Base-by-base conservation (phyloP, 106 monocot genomes). In the Platanthera zijinensis region DNA sequence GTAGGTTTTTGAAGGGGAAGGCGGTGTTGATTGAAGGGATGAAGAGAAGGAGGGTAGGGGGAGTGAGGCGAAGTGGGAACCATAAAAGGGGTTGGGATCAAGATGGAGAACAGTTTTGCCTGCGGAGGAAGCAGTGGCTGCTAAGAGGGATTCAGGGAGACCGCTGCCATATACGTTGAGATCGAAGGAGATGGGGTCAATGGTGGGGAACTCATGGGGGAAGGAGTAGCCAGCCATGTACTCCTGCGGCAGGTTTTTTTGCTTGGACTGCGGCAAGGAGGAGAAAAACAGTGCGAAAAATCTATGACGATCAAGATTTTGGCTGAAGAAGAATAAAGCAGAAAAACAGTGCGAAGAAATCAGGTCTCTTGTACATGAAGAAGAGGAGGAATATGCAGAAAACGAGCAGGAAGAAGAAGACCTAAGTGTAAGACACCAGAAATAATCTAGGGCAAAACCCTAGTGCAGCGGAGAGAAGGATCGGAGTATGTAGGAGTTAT, bases 41-140 rank as follows among this genome's bases (percentile, higher is more conserved):
- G 73, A 56, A 48, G 77, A 50, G 39, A 52, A 54, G 54, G 56
- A 50, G 47, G 15, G 7, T 0, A 73, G 73, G 73, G 82, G 76
- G 76, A 94, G 80, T 61, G 99, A 94, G 71, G 99, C 73, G 83
- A 80, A 94, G 79, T 85, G 92, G 51, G 94, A 88, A 22, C 94
- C 99, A 72, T 99, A 99, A 88, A 85, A 92, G 47, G 94, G 79
- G 80, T 90, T 90, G 74, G 90, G 84, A 70, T 99, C 94, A 76
- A 99, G 53, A 77, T 99, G 99, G 82, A 94, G 99, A 85, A 99
- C 92, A 50, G 94, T 82, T 66, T 94, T 92, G 5, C 81, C 86
- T 59, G 78, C 71, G 48, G 78, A 61, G 69, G 82, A 70, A 47
- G 99, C 83, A 25, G 94, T 85, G 79, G 99, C 94, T 50, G 90